A percentile compares a stretch with the other conserved stretches of the same genome.
Conservation (phyloP, 352 stramenopile species). For the Globisporangium lucens region DNA sequence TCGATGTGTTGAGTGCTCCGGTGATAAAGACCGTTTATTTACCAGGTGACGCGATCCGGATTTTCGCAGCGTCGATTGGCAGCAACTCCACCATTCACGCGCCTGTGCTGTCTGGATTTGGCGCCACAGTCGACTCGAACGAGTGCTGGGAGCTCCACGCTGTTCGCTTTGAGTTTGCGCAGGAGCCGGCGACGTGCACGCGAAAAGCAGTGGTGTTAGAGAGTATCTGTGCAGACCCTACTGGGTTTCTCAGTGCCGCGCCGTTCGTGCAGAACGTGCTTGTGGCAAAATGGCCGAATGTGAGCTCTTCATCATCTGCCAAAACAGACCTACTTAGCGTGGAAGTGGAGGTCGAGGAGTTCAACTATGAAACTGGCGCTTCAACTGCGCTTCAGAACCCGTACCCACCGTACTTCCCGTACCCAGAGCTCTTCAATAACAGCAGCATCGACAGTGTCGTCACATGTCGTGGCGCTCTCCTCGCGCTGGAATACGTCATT, state of each 20-base stretch:
- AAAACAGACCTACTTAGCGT: slow-evolving; percentile 13
- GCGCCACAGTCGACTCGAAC: slow-evolving; percentile 17
- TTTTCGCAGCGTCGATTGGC: slow-evolving; percentile 19
- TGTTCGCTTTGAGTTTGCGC: slow-evolving; percentile 26
- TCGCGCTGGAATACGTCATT: slow-evolving; percentile 24
- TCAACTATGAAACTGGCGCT: slow-evolving; percentile 11
- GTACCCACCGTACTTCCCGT: slow-evolving; percentile 26
- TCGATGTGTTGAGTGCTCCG: background rate
- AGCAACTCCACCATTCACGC: slow-evolving; percentile 10
- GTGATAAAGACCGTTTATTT: slow-evolving; percentile 16
- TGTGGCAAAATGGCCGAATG: slow-evolving; percentile 23
- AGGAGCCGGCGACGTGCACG: slow-evolving; percentile 14
- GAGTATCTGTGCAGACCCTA: slow-evolving; percentile 10
- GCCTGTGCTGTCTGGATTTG: slow-evolving; percentile 25
- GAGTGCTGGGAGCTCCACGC: slow-evolving; percentile 24
- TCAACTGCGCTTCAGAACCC: background rate
- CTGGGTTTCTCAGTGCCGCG: slow-evolving; percentile 16
- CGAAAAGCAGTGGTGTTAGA: slow-evolving; percentile 12
- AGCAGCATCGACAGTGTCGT: slow-evolving; percentile 4
- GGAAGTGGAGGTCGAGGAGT: slow-evolving; percentile 18
- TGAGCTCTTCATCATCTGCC: slow-evolving; percentile 5
- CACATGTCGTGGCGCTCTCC: slow-evolving; percentile 24
- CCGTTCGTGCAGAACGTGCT: slow-evolving; percentile 21
- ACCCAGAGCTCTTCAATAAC: slow-evolving; percentile 12
- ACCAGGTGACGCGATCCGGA: slow-evolving; percentile 31